A percentile compares a stretch with the other conserved stretches of the same genome.
Conservation (phyloP, 345 rosid species). For the Arabidopsis arenosa region DNA sequence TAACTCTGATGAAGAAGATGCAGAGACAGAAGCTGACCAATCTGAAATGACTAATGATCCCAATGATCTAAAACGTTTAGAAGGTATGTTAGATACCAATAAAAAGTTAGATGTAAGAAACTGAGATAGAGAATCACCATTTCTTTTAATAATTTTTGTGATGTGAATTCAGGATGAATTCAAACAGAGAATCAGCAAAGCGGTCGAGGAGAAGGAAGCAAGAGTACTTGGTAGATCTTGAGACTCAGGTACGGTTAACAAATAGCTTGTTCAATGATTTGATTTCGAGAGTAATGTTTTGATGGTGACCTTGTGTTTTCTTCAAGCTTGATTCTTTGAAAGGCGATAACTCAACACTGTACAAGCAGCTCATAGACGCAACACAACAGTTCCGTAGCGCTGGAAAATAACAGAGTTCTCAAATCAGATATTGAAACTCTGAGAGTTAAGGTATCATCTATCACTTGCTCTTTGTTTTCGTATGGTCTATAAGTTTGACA, state of each 20-base stretch:
- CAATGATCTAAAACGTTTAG: constrained; percentile 56
- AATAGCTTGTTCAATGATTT: constrained; percentile 18
- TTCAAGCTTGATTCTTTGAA: constrained; percentile 59
- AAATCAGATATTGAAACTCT: constrained; percentile 80
- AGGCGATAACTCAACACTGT: constrained; percentile 61
- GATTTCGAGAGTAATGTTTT: not conserved
- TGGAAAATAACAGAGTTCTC: constrained; percentile 63
- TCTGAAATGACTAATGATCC: constrained; percentile 63
- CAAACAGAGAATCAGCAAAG: constrained; percentile 84
- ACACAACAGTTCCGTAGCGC: constrained; percentile 60
- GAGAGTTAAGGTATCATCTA: constrained; percentile 65
- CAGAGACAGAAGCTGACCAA: constrained; percentile 65
- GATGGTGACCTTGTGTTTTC: constrained; percentile 23
- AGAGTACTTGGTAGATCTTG: constrained; percentile 65
- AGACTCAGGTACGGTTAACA: constrained; percentile 54
- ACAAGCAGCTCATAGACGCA: constrained; percentile 63
- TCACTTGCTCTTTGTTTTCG: constrained; percentile 21
- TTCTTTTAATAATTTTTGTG: not conserved
- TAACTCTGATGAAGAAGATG: constrained; percentile 66
- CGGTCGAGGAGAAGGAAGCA: constrained; percentile 77
- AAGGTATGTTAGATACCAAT: constrained; percentile 51
- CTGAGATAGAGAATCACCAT: not conserved
- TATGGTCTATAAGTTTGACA: too few species aligned
- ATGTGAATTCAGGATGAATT: constrained; percentile 60
- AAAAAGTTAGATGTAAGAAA: not conserved